Conservation (phyloP, 2,329 filamentous ascomycete species). For the Dothidotthia symphoricarpi region DNA sequence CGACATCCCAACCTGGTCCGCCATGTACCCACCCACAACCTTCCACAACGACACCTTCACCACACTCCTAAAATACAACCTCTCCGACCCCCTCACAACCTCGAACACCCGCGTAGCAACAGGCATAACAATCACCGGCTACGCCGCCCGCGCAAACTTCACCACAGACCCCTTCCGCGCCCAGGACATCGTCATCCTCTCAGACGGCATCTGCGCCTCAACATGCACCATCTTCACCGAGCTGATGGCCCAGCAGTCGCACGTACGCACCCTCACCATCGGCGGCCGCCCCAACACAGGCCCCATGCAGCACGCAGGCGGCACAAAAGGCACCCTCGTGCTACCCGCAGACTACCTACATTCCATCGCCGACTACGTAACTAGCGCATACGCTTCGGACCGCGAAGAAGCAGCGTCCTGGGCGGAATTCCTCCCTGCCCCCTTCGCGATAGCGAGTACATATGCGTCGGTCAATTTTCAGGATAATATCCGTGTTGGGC, state of each 20-base stretch:
- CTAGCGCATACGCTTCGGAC: conserved; percentile 17
- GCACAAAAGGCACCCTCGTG: conserved; percentile 46
- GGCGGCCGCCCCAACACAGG: conserved; percentile 44
- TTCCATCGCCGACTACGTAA: conserved; percentile 17
- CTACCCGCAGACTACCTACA: conserved; percentile 26
- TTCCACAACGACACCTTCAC: conserved; percentile 42
- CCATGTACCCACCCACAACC: conserved; percentile 38
- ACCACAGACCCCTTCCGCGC: conserved; percentile 38
- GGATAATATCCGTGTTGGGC: conserved; percentile 39
- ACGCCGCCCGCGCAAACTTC: conserved; percentile 24
- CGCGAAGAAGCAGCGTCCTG: conserved; percentile 16
- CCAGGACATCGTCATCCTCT: conserved; percentile 43
- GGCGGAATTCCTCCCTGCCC: conserved; percentile 22
- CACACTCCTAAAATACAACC: conserved; percentile 40
- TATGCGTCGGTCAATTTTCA: conserved; percentile 40
- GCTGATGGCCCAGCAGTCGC: conserved; percentile 47
- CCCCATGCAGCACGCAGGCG: conserved; percentile 47
- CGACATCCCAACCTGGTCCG: conserved; percentile 36
- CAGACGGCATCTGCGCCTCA: conserved; percentile 48
- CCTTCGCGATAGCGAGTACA: conserved; percentile 20
- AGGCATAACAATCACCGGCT: conserved; percentile 34
- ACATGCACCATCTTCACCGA: conserved; percentile 51
- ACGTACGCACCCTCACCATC: conserved; percentile 44
- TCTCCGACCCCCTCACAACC: conserved; percentile 35
- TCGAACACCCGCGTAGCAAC: conserved; percentile 29